Percentiles rank a stretch among this genome's conserved stretches.
Conservation (phyloP, 495 filamentous ascomycete species). For the Bombardia bombarda region DNA sequence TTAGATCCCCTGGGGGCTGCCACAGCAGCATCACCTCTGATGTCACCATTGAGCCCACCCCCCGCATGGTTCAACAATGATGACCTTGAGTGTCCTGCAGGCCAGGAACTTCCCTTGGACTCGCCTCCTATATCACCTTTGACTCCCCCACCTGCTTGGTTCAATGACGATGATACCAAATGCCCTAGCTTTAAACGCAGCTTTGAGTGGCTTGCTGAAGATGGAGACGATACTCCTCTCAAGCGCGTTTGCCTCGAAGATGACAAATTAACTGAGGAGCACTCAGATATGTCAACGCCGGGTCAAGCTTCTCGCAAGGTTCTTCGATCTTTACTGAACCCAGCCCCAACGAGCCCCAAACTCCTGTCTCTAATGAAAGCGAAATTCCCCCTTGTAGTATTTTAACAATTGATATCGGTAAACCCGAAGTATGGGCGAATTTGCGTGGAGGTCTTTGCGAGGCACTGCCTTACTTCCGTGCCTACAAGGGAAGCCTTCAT, state of each 20-base stretch:
- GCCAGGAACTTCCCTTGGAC: neutral
- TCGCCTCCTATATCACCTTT: neutral
- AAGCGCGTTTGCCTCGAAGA: neutral
- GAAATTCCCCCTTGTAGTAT: too few relatives aligned
- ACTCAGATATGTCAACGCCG: neutral
- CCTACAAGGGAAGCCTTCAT: constrained; percentile 56
- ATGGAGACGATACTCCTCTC: neutral
- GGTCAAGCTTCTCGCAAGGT: neutral
- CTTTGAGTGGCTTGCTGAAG: neutral
- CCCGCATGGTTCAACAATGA: neutral
- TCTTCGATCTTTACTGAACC: neutral
- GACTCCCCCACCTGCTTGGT: neutral
- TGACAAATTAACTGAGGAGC: neutral
- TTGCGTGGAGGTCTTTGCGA: constrained; percentile 58
- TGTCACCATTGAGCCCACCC: neutral
- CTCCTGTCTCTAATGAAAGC: neutral
- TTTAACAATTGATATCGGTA: neutral
- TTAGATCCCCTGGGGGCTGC: neutral
- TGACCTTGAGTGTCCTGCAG: neutral
- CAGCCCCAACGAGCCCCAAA: neutral
- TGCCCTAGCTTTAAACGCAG: neutral
- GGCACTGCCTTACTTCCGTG: constrained; percentile 55
- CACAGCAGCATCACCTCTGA: neutral
- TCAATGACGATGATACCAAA: constrained; percentile 1
- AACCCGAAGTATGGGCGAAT: constrained; percentile 46